Percentiles rank a stretch among this genome's conserved stretches.
These are phyloP conservation scores for Ustanciosporium gigantosporum DNA, from an alignment of 1,284 basidiomycete species.

Conservation along the genomic window DNA sequence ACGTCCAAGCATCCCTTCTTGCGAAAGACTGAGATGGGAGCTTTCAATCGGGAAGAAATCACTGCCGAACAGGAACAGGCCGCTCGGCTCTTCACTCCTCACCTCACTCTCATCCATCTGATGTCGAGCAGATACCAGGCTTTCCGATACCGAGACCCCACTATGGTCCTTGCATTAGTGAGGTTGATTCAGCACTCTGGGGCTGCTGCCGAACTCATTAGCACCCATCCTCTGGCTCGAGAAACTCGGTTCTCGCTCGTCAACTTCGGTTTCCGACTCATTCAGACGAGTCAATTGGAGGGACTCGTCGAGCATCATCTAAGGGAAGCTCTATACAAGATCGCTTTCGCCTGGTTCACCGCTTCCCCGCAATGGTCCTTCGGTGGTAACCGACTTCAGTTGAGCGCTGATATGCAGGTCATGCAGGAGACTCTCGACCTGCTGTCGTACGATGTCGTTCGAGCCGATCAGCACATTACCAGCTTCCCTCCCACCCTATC, in stretches of 20 bases:
- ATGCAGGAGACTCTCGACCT: slow-evolving; percentile 80
- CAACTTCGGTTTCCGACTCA: slow-evolving; percentile 87
- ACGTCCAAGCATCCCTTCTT: slow-evolving; percentile 80
- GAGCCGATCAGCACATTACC: slow-evolving; percentile 61
- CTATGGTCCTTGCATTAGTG: slow-evolving; percentile 83
- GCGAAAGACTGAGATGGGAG: slow-evolving; percentile 82
- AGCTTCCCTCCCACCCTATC: slow-evolving; percentile 41
- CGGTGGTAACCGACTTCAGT: slow-evolving; percentile 85
- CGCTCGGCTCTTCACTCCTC: slow-evolving; percentile 72
- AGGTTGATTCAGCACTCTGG: slow-evolving; percentile 73
- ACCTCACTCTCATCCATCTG: slow-evolving; percentile 82
- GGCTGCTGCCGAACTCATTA: slow-evolving; percentile 62
- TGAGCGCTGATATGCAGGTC: slow-evolving; percentile 83
- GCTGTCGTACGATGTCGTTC: slow-evolving; percentile 74
- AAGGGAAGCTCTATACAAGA: slow-evolving; percentile 75
- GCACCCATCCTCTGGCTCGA: slow-evolving; percentile 86
- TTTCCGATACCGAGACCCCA: slow-evolving; percentile 81
- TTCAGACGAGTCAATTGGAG: slow-evolving; percentile 86
- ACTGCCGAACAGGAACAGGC: slow-evolving; percentile 75
- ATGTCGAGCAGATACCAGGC: slow-evolving; percentile 92
- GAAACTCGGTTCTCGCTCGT: slow-evolving; percentile 87
- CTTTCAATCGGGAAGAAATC: slow-evolving; percentile 83
- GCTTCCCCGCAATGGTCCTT: slow-evolving; percentile 74
- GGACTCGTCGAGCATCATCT: slow-evolving; percentile 77
- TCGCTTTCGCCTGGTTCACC: slow-evolving; percentile 87